Conservation (phyloP, 139 green algal species). For the Nannochloris sp. region DNA sequence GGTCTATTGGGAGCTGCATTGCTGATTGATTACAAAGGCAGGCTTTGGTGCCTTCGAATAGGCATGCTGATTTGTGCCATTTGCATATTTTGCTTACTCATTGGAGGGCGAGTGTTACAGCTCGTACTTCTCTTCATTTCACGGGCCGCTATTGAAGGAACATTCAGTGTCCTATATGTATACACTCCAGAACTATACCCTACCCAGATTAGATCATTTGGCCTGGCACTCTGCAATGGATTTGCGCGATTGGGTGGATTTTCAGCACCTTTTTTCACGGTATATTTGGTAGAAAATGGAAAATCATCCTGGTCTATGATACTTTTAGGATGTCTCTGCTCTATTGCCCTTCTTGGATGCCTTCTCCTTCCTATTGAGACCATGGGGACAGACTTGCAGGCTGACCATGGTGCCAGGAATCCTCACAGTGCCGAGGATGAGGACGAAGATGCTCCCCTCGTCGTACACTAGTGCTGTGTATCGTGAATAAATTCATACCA, state of each 20-base stretch:
- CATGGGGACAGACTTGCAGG: conserved; percentile 14
- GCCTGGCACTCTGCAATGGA: conserved; percentile 56
- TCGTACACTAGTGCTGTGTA: no score
- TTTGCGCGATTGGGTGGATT: conserved; percentile 53
- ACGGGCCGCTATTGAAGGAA: conserved; percentile 44
- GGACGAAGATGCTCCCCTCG: conserved; percentile 10
- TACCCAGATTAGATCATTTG: conserved; percentile 54
- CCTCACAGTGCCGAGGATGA: background rate
- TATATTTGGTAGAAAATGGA: conserved; percentile 40
- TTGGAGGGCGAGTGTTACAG: background rate
- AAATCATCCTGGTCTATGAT: conserved; percentile 12
- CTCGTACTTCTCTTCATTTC: conserved; percentile 47
- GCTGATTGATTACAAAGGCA: conserved; percentile 13
- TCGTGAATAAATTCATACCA: no score
- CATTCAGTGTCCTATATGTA: conserved; percentile 62
- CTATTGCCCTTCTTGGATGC: conserved; percentile 10
- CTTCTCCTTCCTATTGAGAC: conserved; percentile 36
- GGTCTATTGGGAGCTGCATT: conserved; percentile 24
- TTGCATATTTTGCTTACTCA: conserved; percentile 2
- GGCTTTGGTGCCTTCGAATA: conserved; percentile 12
- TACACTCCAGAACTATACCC: conserved; percentile 72
- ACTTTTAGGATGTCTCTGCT: conserved; percentile 28
- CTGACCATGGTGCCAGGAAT: background rate
- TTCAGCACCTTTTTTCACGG: conserved; percentile 53
- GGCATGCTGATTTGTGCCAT: conserved; percentile 7